phyloP scores from a whole-genome alignment of 176 grass and related monocot species.

The Canna indica region DNA sequence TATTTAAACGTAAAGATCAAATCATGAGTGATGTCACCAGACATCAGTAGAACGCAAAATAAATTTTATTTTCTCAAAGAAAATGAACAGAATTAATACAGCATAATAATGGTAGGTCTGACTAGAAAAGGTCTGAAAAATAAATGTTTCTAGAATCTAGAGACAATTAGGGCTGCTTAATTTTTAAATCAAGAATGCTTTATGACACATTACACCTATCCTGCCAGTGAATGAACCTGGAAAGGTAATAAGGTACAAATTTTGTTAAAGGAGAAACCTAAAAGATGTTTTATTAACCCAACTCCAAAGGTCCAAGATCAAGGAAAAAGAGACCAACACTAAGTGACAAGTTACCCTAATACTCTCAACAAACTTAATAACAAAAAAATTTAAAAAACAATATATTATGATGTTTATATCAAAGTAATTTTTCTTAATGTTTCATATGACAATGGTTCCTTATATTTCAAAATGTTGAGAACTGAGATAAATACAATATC shows the following conservation, averaged over 20 bases:
- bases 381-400: not conserved
- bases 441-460: not conserved
- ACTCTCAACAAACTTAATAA: too few species aligned
- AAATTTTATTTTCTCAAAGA: not conserved
- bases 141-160: not conserved
- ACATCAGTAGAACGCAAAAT: not conserved
- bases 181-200: not conserved
- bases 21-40: not conserved
- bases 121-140: slow-evolving; percentile 1
- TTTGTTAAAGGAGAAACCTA: not conserved
- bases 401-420: not conserved
- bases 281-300: too few species aligned
- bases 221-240: not conserved
- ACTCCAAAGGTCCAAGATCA: too few species aligned
- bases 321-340: too few species aligned
- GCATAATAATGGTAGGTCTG: not conserved
- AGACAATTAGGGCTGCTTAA: not conserved
- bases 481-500: not conserved
- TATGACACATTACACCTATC: not conserved
- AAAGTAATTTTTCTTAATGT: not conserved
- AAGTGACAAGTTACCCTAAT: too few species aligned
- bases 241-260: not conserved
- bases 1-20: not conserved
- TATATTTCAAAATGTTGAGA: not conserved
- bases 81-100: not conserved